Evolutionary conservation across 2,329 filamentous ascomycete species (phyloP).

Genomic region (Orbilia oligospora): DNA sequence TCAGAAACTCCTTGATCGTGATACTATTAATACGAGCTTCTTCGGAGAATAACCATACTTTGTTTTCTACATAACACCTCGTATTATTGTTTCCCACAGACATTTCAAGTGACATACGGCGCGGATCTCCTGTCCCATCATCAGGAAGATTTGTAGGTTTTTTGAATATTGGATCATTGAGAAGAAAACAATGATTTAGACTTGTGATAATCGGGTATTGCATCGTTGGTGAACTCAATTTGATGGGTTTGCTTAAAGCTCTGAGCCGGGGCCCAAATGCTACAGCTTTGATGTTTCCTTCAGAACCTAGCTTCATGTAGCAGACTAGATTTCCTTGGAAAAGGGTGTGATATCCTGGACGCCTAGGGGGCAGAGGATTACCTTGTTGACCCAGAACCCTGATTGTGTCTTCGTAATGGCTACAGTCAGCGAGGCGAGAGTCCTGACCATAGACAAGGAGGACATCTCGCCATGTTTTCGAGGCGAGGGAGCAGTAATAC

Average conservation of each 20-base stretch:
- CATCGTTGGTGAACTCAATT: not conserved
- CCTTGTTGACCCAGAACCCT: too few species aligned
- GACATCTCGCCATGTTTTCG: not conserved
- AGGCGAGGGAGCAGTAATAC: constrained; percentile 15
- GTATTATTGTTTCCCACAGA: not conserved
- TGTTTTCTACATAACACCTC: not conserved
- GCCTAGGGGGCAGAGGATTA: not conserved
- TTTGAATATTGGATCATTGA: constrained; percentile 13
- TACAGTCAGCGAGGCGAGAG: not conserved
- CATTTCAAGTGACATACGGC: not conserved
- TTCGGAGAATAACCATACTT: constrained; percentile 7
- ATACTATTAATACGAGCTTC: not conserved
- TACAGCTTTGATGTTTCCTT: not conserved
- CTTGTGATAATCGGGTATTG: not conserved
- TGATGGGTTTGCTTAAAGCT: not conserved
- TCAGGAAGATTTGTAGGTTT: not conserved
- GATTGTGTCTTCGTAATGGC: constrained; percentile 1
- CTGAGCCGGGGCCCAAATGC: not conserved
- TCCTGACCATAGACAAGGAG: constrained; percentile 11
- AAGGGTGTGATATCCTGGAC: not conserved
- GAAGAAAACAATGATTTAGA: not conserved
- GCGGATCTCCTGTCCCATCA: constrained; percentile 1
- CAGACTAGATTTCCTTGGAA: not conserved
- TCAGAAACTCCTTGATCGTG: constrained; percentile 19
- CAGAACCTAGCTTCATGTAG: not conserved